These are phyloP conservation scores for Cucumis variabilis DNA, from an alignment of 331 rosid species.

Conservation along the genomic window DNA sequence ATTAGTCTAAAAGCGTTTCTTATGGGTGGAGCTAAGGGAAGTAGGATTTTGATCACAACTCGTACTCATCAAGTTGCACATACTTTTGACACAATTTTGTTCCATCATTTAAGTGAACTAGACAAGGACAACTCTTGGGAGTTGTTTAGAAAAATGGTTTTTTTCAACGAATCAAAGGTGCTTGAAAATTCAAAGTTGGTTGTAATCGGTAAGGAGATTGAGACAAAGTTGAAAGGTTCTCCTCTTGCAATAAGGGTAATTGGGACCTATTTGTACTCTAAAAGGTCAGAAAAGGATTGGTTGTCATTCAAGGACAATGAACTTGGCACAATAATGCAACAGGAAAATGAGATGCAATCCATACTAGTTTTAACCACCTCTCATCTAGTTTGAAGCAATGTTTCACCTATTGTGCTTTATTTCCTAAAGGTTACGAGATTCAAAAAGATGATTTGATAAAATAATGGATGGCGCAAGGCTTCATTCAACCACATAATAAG, in stretches of 20 bases:
- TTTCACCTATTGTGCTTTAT: conserved; percentile 10
- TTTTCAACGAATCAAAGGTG: conserved; percentile 22
- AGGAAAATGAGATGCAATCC: not conserved
- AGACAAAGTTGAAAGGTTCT: not conserved
- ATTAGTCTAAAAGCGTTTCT: no score
- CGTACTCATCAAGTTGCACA: no score
- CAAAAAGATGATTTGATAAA: not conserved
- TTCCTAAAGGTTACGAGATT: not conserved
- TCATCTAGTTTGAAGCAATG: conserved; percentile 16
- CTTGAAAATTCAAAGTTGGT: not conserved
- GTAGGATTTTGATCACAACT: no score
- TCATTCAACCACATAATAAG: not conserved
- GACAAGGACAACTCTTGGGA: not conserved
- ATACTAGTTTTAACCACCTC: not conserved
- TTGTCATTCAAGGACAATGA: conserved; percentile 31
- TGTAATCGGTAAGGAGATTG: conserved; percentile 26
- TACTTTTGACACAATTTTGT: no score
- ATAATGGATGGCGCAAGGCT: conserved; percentile 38
- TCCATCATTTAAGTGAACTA: no score
- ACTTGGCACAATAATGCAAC: not conserved
- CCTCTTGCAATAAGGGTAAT: conserved; percentile 15
- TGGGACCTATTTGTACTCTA: conserved; percentile 21
- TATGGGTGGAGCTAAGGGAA: no score
- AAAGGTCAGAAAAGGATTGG: conserved; percentile 16
- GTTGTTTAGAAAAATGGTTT: not conserved